Base-by-base conservation (phyloP, 2,329 filamentous ascomycete genomes). In the Fusarium clavum region DNA sequence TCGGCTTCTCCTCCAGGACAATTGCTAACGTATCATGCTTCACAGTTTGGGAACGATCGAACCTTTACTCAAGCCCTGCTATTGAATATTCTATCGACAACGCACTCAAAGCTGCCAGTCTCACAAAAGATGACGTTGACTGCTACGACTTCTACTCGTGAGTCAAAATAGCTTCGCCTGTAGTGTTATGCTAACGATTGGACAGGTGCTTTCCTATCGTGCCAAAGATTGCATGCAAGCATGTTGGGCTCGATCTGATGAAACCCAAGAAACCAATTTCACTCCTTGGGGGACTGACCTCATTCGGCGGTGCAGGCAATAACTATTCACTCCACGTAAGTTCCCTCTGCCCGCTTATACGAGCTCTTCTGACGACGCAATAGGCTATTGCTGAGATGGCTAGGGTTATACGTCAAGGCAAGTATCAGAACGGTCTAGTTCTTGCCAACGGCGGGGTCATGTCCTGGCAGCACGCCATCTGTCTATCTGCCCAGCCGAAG, bases 231-330 rank as follows among this genome's bases (percentile, higher is more conserved):
- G 90, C 90, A 2, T 88, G 86, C 29, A 77, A 85, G 4, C 88
- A 91, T 75, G 83, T 92, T 1, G 83, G 83, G 0, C 74, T 92
- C 3, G 81, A 86, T 0, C 79, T 86, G 1, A 77, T 77, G 0
- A 76, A 81, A 2, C 74, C 81, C 2, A 30, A 77, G 3, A 89
- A 87, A 66, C 83, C 86, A 0, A 83, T 91, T 22, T 91, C 88
- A 0, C 77, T 92, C 1, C 81, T 92, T 0, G 90, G 90, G 1
- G 90, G 90, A 0, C 73, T 92, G 56, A 92, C 90, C 7, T 90
- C 86, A 1, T 92, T 92, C 62, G 90, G 90, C 1, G 90, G 90
- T 0, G 90, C 90, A 8, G 90, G 90, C 0, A 92, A 92, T 67
- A 92, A 92, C 57, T 92, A 92, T 64, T 90, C 88, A 0, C 88